Base-by-base conservation (phyloP, 805 yeast genomes). In the Saccharomycopsis schoenii region DNA sequence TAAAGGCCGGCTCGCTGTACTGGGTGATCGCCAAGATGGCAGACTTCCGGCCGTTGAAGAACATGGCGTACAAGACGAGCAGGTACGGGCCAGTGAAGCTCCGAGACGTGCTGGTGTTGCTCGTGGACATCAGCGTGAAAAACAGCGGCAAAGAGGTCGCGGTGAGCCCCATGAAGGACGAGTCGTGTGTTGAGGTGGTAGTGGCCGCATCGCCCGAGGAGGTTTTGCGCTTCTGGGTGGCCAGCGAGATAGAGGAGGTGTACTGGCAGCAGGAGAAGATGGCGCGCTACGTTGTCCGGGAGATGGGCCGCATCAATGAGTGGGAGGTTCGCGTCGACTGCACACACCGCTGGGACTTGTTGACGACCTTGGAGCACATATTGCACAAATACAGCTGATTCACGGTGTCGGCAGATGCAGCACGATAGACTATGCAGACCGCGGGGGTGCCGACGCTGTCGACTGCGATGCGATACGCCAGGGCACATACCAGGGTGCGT, bases 251-350 rank as follows among this genome's bases (percentile, higher is more conserved):
- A 24, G 52, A 47, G n/a, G 52, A 47, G 52, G 52, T 47, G 52
- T 47, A 47, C n/a, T 21, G 52, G 36, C 52, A 47, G 34, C 52
- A 47, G 52, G 52, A 47, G 52, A 47, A 47, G 52, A 47, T 47
- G 34, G 34, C 34, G 52, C 52, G 34, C 10, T 47, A 47, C n/a
- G 52, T 47, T 21, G 34, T 10, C 14, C 52, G 52, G 6, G 52
- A 47, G n/a, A 47, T 47, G 52, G 21, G 21, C 34, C 52, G 52
- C 2, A 9, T 47, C 52, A 47, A 47, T 8, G 52, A 47, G 34
- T 47, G 52, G 52, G 52, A 47, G 52, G 52, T 47, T 47, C 21
- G 52, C 8, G 34, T 25, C 34, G 34, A 11, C n/a, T 11, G 34
- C n/a, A 24, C n/a, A 24, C 14, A 15, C n/a, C 52, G 34, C 34